These are phyloP conservation scores for Clavariopsis aquatica DNA, from an alignment of 495 filamentous ascomycete species.

Conservation along the genomic window DNA sequence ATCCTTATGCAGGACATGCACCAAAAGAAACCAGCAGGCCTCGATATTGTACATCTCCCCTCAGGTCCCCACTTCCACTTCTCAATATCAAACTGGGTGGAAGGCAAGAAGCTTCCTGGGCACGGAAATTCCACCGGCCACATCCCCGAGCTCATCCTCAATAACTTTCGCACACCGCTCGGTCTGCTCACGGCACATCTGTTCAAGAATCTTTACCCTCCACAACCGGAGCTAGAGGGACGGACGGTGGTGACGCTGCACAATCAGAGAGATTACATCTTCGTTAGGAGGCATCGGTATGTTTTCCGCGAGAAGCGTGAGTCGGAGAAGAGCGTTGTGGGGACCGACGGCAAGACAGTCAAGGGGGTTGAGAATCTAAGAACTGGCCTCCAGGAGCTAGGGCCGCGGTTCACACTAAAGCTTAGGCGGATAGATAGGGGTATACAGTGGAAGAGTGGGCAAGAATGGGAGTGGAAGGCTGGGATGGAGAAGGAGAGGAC, in stretches of 20 bases:
- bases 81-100: conserved; percentile 79
- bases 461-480: conserved; percentile 94
- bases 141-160: conserved; percentile 89
- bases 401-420: conserved; percentile 83
- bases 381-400: conserved; percentile 81
- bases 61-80: conserved; percentile 87
- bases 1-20: conserved; percentile 74
- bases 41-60: conserved; percentile 82
- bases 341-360: conserved; percentile 81
- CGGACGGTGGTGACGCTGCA: conserved; percentile 89
- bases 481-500: conserved; percentile 91
- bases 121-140: conserved; percentile 88
- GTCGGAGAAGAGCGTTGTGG: conserved; percentile 85
- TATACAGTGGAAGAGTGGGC: conserved; percentile 75
- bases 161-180: conserved; percentile 91
- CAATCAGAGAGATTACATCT: conserved; percentile 96
- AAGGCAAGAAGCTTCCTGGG: conserved; percentile 78
- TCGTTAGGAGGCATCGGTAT: conserved; percentile 85
- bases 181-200: conserved; percentile 86
- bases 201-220: conserved; percentile 80
- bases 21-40: conserved; percentile 70
- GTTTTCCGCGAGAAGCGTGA: conserved; percentile 83
- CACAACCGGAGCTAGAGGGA: conserved; percentile 76
- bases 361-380: conserved; percentile 78
- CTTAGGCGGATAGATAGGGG: conserved; percentile 88